Evolutionary conservation across 2,329 filamentous ascomycete genomes (phyloP).

Genomic region (Xylaria sp.): DNA sequence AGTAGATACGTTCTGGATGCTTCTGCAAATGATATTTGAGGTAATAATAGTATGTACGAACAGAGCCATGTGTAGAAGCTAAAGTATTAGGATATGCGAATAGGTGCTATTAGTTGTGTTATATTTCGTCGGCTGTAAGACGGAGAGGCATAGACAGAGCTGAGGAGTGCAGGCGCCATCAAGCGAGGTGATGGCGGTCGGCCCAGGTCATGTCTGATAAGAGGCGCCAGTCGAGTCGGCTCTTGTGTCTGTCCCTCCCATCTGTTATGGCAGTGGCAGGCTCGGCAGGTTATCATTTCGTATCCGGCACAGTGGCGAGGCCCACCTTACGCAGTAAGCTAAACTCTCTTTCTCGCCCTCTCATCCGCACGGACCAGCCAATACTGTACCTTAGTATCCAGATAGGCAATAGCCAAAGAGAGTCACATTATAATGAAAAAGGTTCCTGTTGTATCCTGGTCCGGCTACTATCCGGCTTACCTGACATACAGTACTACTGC

Average conservation of each 20-base stretch:
- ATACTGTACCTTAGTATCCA: background rate
- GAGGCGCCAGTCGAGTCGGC: conserved; percentile 10
- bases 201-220: conserved; percentile 27
- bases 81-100: conserved; percentile 6
- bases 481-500: background rate
- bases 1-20: background rate
- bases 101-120: background rate
- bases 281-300: background rate
- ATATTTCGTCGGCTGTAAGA: background rate
- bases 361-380: conserved; percentile 19
- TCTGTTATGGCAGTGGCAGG: conserved; percentile 5
- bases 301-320: conserved; percentile 21
- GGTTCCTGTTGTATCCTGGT: background rate
- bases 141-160: background rate
- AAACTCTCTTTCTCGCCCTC: background rate
- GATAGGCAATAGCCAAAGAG: background rate
- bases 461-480: background rate
- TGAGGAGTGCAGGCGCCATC: conserved; percentile 4
- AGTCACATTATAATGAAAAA: background rate
- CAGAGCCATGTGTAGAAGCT: conserved; percentile 3
- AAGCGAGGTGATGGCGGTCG: conserved; percentile 21
- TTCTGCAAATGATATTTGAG: background rate
- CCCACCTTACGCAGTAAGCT: background rate
- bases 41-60: background rate
- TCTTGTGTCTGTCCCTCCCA: conserved; percentile 19